phyloP scores from a whole-genome alignment of 2,329 filamentous ascomycete genomes.

The Fusarium xyrophilum region DNA sequence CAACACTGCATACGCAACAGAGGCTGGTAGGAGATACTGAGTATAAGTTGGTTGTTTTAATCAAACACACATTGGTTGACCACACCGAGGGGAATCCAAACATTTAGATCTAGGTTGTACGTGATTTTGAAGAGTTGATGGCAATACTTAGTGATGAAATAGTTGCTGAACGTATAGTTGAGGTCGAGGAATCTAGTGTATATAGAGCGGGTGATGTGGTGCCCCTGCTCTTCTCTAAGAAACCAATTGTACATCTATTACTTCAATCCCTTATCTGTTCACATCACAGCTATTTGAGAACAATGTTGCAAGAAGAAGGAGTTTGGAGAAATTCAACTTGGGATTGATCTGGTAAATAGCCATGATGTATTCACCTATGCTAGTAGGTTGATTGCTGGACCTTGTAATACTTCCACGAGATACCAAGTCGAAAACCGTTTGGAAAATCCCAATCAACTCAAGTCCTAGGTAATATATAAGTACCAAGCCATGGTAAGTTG shows the following conservation, averaged over 20 bases:
- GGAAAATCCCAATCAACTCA: too few relatives aligned
- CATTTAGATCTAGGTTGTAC: fast-evolving
- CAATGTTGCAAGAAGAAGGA: background rate
- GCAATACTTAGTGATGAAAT: background rate
- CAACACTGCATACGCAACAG: background rate
- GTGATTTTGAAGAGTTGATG: background rate
- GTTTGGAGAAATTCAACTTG: background rate
- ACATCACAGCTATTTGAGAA: too few relatives aligned
- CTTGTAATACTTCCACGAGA: background rate
- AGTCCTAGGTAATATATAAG: background rate
- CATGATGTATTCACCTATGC: background rate
- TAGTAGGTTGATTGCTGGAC: background rate
- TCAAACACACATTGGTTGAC: background rate
- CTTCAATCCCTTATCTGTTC: background rate
- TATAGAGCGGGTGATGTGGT: background rate
- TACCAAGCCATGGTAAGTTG: background rate
- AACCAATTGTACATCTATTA: background rate
- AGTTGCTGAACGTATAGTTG: too few relatives aligned
- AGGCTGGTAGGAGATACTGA: background rate
- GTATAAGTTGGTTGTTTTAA: background rate
- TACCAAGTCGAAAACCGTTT: too few relatives aligned
- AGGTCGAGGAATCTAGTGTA: too few relatives aligned
- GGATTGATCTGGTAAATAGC: background rate
- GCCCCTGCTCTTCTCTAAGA: background rate
- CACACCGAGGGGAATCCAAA: fast-evolving